Percentiles rank a stretch among this genome's conserved stretches.
phyloP scores from a whole-genome alignment of 345 rosid genomes.

The Eucalyptus curtisii region DNA sequence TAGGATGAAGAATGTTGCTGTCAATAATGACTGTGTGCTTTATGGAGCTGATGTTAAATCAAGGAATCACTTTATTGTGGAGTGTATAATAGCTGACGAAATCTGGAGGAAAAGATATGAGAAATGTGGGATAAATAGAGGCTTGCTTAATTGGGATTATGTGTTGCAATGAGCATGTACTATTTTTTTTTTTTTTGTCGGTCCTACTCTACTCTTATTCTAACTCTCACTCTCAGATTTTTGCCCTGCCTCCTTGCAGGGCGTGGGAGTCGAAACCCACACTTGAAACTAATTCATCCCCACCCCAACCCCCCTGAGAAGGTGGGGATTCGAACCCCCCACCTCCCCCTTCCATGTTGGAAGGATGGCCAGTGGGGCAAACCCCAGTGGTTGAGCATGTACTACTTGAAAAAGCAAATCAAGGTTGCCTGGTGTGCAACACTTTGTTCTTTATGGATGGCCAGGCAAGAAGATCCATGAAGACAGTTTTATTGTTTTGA shows the following conservation, averaged over 20 bases:
- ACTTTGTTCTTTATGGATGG: not conserved
- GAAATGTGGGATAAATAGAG: not conserved
- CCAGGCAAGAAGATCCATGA: not conserved
- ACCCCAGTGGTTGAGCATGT: too few relatives aligned
- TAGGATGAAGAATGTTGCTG: not conserved
- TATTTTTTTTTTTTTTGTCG: too few relatives aligned
- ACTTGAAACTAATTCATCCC: too few relatives aligned
- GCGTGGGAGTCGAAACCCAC: too few relatives aligned
- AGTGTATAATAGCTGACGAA: not conserved
- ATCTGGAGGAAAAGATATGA: not conserved
- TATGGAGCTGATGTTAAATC: not conserved
- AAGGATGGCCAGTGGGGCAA: too few relatives aligned
- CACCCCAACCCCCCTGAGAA: too few relatives aligned
- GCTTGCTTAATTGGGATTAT: not conserved
- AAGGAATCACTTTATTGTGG: not conserved
- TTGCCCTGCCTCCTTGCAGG: too few relatives aligned
- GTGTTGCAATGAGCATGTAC: not conserved
- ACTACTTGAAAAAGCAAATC: not conserved
- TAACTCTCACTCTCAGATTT: too few relatives aligned
- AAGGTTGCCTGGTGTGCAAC: not conserved
- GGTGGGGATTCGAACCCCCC: too few relatives aligned
- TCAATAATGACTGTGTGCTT: not conserved
- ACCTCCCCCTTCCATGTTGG: too few relatives aligned
- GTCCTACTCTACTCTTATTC: too few relatives aligned
- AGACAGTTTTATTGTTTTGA: not conserved